phyloP scores from a whole-genome alignment of 306 rosid species.

The Quercus parvula region DNA sequence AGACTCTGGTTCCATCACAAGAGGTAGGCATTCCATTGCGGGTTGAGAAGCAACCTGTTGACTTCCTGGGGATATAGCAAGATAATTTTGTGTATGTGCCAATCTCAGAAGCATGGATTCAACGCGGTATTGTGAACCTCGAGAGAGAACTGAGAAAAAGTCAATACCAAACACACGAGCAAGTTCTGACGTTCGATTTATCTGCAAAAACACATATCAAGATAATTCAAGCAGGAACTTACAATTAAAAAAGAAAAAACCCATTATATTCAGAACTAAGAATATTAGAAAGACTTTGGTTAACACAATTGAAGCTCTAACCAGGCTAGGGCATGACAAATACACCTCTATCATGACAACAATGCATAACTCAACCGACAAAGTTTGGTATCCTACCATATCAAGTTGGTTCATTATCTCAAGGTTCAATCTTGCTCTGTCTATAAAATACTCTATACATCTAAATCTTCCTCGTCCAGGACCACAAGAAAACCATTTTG shows the following conservation, averaged over 20 bases:
- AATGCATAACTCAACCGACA: background rate
- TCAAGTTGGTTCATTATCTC: constrained; percentile 80
- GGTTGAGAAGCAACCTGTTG: constrained; percentile 99
- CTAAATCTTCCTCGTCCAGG: constrained; percentile 72
- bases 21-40: constrained; percentile 96
- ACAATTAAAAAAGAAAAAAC: constrained; percentile 7
- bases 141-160: constrained; percentile 92
- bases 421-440: constrained; percentile 73
- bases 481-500: constrained; percentile 87
- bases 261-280: background rate
- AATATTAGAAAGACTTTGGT: background rate
- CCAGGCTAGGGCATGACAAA: background rate
- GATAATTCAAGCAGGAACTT: constrained; percentile 12
- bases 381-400: constrained; percentile 51
- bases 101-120: constrained; percentile 93
- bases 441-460: constrained; percentile 64
- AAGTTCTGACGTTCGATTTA: constrained; percentile 92
- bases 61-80: constrained; percentile 85
- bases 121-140: constrained; percentile 96
- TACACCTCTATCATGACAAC: background rate
- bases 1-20: constrained; percentile 98
- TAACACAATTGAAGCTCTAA: background rate
- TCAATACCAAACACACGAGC: constrained; percentile 98
- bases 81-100: constrained; percentile 87
- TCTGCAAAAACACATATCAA: constrained; percentile 48